phyloP scores from a whole-genome alignment of 2,329 filamentous ascomycete genomes.

The Xylaria arbuscula region DNA sequence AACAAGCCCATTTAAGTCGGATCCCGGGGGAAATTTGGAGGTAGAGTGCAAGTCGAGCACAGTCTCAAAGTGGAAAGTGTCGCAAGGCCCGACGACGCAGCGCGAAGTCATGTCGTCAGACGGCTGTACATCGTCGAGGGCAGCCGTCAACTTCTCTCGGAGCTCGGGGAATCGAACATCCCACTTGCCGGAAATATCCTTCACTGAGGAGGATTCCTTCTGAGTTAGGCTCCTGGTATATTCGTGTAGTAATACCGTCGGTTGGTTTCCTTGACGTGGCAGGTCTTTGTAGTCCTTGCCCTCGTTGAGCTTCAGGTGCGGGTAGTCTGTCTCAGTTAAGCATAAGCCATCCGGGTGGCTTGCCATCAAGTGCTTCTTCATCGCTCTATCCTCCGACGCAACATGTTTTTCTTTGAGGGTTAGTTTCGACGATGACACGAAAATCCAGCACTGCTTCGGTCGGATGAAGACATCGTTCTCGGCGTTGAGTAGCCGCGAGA shows the following conservation, averaged over 20 bases:
- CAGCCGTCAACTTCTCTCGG: conserved; percentile 61
- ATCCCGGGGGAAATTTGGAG: conserved; percentile 67
- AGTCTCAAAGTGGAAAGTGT: conserved; percentile 71
- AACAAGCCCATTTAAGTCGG: conserved; percentile 69
- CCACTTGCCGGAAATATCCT: conserved; percentile 66
- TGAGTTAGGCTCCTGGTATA: conserved; percentile 67
- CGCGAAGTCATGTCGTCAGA: conserved; percentile 50
- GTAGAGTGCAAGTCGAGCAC: conserved; percentile 69
- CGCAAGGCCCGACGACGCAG: conserved; percentile 58
- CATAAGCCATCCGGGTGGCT: conserved; percentile 45
- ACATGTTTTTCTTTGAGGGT: conserved; percentile 60
- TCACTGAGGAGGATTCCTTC: conserved; percentile 66
- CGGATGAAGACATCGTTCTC: conserved; percentile 65
- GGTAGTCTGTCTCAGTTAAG: conserved; percentile 56
- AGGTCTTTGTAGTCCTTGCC: conserved; percentile 62
- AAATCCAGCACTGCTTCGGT: conserved; percentile 70
- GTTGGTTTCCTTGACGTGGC: conserved; percentile 60
- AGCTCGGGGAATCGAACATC: conserved; percentile 68
- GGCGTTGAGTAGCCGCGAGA: conserved; percentile 65
- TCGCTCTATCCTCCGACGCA: conserved; percentile 45
- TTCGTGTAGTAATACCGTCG: conserved; percentile 65
- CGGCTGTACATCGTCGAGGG: conserved; percentile 58
- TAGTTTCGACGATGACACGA: conserved; percentile 65
- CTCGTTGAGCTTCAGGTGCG: conserved; percentile 66
- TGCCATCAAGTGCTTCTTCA: conserved; percentile 45